These are phyloP conservation scores for Suillus placidus DNA, from an alignment of 768 basidiomycete species.

Conservation along the genomic window DNA sequence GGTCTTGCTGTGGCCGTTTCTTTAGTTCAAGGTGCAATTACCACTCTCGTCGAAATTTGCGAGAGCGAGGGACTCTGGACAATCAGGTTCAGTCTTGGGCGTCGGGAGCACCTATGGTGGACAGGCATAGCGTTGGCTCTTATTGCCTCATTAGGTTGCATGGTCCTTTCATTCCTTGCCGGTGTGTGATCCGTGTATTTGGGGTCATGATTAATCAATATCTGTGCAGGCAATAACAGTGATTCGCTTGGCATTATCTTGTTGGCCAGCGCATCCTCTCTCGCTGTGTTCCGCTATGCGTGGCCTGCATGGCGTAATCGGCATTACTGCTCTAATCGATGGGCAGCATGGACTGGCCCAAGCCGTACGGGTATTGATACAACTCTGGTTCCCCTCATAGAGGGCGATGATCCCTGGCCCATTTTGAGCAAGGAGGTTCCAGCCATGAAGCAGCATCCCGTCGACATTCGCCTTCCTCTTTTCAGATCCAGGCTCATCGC, in stretches of 20 bases:
- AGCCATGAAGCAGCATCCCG: conserved; percentile 2
- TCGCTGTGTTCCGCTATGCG: conserved; percentile 6
- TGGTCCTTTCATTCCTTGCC: conserved; percentile 1
- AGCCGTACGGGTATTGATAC: neutral
- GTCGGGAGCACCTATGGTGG: conserved; percentile 4
- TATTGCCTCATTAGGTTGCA: neutral
- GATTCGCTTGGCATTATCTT: neutral
- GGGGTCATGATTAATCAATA: neutral
- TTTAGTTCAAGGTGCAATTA: conserved; percentile 2
- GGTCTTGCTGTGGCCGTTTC: neutral
- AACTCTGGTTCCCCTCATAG: neutral
- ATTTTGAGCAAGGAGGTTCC: neutral
- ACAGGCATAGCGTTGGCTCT: conserved; percentile 5
- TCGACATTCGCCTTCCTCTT: conserved; percentile 1
- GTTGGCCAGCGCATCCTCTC: neutral
- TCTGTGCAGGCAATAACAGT: neutral
- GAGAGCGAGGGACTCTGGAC: conserved; percentile 6
- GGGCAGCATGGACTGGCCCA: neutral
- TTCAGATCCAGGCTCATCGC: neutral
- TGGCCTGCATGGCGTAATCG: conserved; percentile 7
- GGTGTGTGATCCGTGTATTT: neutral
- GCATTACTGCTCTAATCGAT: conserved; percentile 6
- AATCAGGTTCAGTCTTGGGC: neutral
- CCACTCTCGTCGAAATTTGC: conserved; percentile 4
- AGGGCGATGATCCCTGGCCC: neutral